A percentile compares a stretch with the other conserved stretches of the same genome.
Conservation (phyloP, 305 asterid genomes). For the Plantago lanceolata region DNA sequence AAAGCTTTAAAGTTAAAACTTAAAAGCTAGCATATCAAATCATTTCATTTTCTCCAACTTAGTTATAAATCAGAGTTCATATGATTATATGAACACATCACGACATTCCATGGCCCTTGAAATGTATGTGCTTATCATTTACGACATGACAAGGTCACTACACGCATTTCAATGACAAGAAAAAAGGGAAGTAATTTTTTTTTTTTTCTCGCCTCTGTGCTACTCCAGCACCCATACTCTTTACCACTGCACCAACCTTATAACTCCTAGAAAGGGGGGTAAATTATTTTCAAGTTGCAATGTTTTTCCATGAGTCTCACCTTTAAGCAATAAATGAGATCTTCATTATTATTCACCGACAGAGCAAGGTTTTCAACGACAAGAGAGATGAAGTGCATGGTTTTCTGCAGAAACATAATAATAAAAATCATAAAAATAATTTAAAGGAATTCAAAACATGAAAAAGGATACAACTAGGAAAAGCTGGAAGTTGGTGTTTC, state of each 20-base stretch:
- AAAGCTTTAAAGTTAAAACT: no score
- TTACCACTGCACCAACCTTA: no score
- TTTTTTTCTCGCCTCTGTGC: no score
- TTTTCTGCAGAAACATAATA: slow-evolving; percentile 59
- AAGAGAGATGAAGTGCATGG: slow-evolving; percentile 85
- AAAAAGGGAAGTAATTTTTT: no score
- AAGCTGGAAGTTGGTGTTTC: slow-evolving; percentile 7
- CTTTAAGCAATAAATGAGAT: slow-evolving; percentile 91
- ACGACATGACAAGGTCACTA: slow-evolving; percentile 3
- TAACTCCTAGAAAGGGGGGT: no score
- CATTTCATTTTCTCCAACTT: no score
- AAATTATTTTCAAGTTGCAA: no score
- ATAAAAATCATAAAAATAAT: slow-evolving; percentile 20
- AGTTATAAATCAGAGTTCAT: no score
- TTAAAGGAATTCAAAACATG: slow-evolving; percentile 15
- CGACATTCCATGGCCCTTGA: neutral
- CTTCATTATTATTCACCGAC: slow-evolving; percentile 81
- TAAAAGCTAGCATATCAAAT: no score
- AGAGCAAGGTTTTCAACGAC: slow-evolving; percentile 87
- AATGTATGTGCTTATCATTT: neutral
- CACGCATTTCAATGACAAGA: no score
- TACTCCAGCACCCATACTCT: no score
- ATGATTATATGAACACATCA: no score
- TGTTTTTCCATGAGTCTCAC: slow-evolving; percentile 38
- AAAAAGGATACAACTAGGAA: slow-evolving; percentile 14